Evolutionary conservation across 805 yeast species (phyloP).

Genomic region (Priceomyces haplophilus): DNA sequence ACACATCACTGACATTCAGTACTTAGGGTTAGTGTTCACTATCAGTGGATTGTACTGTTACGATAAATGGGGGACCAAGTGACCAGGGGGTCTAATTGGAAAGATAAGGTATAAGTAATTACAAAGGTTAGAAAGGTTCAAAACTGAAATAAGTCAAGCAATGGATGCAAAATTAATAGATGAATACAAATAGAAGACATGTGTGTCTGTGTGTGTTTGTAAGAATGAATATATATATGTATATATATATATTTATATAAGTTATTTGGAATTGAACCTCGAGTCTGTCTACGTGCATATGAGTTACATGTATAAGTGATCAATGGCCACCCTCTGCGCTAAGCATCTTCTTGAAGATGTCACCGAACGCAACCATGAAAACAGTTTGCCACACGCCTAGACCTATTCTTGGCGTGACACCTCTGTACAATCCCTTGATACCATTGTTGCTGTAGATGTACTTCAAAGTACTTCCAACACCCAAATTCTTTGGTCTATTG

Average conservation of each 20-base stretch:
- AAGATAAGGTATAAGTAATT: too few species aligned
- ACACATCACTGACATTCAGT: slow-evolving; percentile 27
- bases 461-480: slow-evolving; percentile 70
- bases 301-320: slow-evolving; percentile 3
- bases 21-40: slow-evolving; percentile 35
- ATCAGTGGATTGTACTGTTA: slow-evolving; percentile 40
- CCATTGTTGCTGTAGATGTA: slow-evolving; percentile 86
- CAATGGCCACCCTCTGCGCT: slow-evolving; percentile 42
- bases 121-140: too few species aligned
- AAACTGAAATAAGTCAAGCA: neutral
- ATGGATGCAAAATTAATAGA: neutral
- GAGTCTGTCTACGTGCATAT: neutral
- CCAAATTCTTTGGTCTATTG: slow-evolving; percentile 88
- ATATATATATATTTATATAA: too few species aligned
- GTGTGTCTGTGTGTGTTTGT: neutral
- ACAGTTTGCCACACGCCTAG: slow-evolving; percentile 98
- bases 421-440: slow-evolving; percentile 86
- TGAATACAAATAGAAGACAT: neutral
- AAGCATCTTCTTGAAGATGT: slow-evolving; percentile 52
- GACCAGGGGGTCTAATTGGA: too few species aligned
- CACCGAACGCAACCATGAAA: slow-evolving; percentile 98
- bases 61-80: slow-evolving; percentile 38
- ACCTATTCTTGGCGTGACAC: slow-evolving; percentile 96
- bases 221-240: too few species aligned
- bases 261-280: neutral